A percentile compares a stretch with the other conserved stretches of the same genome.
Evolutionary conservation across 176 grass and related monocot species (phyloP).

Genomic region (maize (Zea mays)): DNA sequence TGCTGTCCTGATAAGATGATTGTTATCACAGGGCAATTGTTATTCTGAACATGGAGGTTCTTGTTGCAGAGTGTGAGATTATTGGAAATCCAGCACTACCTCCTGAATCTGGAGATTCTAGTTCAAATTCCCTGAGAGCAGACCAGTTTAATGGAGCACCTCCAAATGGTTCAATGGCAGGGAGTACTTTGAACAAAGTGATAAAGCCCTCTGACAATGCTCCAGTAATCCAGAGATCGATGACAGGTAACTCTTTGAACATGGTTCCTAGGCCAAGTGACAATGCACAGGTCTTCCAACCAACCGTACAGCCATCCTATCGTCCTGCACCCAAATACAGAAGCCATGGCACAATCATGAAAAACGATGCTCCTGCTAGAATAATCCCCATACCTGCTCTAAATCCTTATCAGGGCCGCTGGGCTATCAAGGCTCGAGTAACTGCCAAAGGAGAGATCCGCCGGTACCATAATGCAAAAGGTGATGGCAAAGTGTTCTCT

Average conservation of each 20-base stretch:
- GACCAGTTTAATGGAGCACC: constrained; percentile 43
- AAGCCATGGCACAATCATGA: constrained; percentile 68
- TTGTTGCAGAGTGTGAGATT: constrained; percentile 57
- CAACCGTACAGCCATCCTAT: constrained; percentile 68
- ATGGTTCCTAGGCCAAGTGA: too few species aligned
- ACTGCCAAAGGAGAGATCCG: constrained; percentile 83
- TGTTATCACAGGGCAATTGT: constrained; percentile 62
- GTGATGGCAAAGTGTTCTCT: constrained; percentile 92
- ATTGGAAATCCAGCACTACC: constrained; percentile 52
- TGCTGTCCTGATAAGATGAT: constrained; percentile 28
- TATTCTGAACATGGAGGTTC: constrained; percentile 70
- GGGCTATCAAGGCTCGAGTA: constrained; percentile 89
- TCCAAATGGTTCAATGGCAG: constrained; percentile 16
- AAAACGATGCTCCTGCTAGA: constrained; percentile 84
- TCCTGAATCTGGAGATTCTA: constrained; percentile 38
- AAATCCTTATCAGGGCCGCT: constrained; percentile 91
- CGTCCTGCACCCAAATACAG: constrained; percentile 74
- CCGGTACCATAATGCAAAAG: constrained; percentile 88
- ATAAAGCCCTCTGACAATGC: too few species aligned
- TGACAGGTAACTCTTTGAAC: too few species aligned
- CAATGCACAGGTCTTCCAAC: constrained; percentile 2
- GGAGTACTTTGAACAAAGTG: too few species aligned
- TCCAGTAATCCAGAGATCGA: too few species aligned
- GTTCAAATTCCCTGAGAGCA: neutral
- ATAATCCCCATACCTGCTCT: constrained; percentile 77